Evolutionary conservation across 73 alveolate genomes (phyloP), one percentile per base, ranked within the genome.

Genomic region (Paramecium bursaria): DNA sequence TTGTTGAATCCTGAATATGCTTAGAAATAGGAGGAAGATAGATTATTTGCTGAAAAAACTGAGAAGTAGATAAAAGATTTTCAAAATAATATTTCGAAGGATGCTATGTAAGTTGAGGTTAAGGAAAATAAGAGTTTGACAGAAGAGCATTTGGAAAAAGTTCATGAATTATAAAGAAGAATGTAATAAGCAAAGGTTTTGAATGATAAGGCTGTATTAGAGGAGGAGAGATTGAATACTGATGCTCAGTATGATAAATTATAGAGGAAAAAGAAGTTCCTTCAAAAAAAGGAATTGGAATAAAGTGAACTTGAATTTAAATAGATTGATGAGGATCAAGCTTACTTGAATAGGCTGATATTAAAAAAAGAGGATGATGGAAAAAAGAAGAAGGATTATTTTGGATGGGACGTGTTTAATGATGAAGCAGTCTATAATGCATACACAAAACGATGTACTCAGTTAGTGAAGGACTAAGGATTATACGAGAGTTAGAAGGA

Each of bases 401-500:
- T 67, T 35, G 60, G 60, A 17, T 67, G 60, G 60, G 82, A 67
- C 48, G 94, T 90, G 7, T 92, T 90, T 87, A 92, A 92, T 74
- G 91, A 88, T 4, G 97, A 92, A 57, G 53, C 95, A 19, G 85
- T 90, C 0, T 92, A 90, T 74, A 74, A 89, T 48, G 97, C 97
- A 4, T 90, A 90, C 74, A 60, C 47, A 14, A 92, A 92, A 79
- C 75, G 95, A 79, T 79, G 89, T 42, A 79, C 46, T n/a, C 14
- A 67, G 33, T n/a, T 79, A n/a, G 74, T 46, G 1, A 53, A 53
- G 13, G 31, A 79, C 19, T 61, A 79, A 39, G 89, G 60, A 25
- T 23, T 53, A 13, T 79, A 79, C 22, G 46, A 54, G 7, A 2
- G 39, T 13, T 79, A 54, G 42, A 35, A 50, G 33, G 85, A 47